Evolutionary conservation across 345 rosid genomes (phyloP), one percentile per base, ranked within the genome.

Genomic region (Lumnitzera racemosa): DNA sequence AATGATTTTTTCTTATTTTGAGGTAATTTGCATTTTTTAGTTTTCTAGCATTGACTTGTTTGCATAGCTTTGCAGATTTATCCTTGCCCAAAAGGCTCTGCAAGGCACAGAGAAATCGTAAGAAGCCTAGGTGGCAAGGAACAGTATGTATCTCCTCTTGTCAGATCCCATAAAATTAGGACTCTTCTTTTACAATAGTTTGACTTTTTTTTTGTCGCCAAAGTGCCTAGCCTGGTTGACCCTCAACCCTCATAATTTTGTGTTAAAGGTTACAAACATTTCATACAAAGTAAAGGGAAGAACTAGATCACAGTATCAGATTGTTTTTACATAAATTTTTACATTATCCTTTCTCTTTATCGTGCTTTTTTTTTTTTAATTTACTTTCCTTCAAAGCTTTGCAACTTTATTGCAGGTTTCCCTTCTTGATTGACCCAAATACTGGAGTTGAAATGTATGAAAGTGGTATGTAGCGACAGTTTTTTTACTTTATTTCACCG

Each of bases 81-180:
- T 81, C 96, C 96, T 66, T 89, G 96, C 65, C 95, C 91, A 47
- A 86, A 89, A 75, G 96, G 91, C 52, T 89, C 95, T 55, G 23
- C 65, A 64, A 82, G 82, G 74, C 94, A 86, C 73, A 76, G 96
- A 67, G 87, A 84, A 70, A 70, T 84, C 68, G 96, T 86, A 62
- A 81, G 78, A 86, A 75, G 63, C 62, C 50, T 75, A 1, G 96
- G 96, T 59, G 86, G 91, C 68, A 86, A 84, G 81, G 95, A 89
- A 68, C 85, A 58, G 94, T 89, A 82, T 12, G 77, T 77, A 55
- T 47, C 55, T 75, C 43, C 3, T 52, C 72, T 54, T 31, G 3
- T 24, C 4, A 15, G 15, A 59, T 56, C 66, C 51, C 15, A 36
- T 11, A 41, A 64, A 15, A 29, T 3, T 29, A 29, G 7, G 7